Base-by-base conservation (phyloP, 805 yeast genomes). In the Candida tallmaniae region DNA sequence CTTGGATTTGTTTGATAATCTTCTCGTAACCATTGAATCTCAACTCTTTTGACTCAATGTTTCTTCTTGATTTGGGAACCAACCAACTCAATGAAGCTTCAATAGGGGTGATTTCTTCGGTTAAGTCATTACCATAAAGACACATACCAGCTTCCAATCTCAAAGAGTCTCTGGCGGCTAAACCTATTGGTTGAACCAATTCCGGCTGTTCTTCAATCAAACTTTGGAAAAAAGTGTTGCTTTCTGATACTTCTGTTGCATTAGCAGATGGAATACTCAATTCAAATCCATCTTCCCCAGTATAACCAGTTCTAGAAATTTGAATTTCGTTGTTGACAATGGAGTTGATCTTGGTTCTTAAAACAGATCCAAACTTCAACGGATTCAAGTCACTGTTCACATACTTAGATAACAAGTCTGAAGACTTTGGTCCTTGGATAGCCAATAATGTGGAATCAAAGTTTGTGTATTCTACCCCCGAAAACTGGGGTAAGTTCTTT, bases 141-240 rank as follows among this genome's bases (percentile, higher is more conserved):
- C 98, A 93, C 96, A 93, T 85, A 21, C 98, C 98, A 4, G 98
- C 98, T 65, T 93, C 98, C 34, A 93, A 66, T 52, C 98, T 77
- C 46, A 93, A 70, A 8, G 97, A 85, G 58, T 93, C 98, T 60
- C 98, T 80, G 2, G 98, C 97, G n/a, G 97, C 98, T 33, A 93
- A 75, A 4, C 98, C 98, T 48, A 88, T 85, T 24, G 96, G 95
- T 55, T 76, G 77, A 31, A 87, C 85, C 9, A 65, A 56, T 3
- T 72, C 73, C 52, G 77, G 66, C 38, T 56, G 51, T 25, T 73
- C 70, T 32, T 62, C 70, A 27, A 85, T 58, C 32, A 87, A 60
- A 5, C 73, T 66, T 39, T 73, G 62, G 28, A 93, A 78, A 46
- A 93, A 76, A 1, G 72, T 76, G 20, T 64, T 55, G 2, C 90